Evolutionary conservation across 2,329 filamentous ascomycete species (phyloP).

Genomic region (Alternaria tenuissima): DNA sequence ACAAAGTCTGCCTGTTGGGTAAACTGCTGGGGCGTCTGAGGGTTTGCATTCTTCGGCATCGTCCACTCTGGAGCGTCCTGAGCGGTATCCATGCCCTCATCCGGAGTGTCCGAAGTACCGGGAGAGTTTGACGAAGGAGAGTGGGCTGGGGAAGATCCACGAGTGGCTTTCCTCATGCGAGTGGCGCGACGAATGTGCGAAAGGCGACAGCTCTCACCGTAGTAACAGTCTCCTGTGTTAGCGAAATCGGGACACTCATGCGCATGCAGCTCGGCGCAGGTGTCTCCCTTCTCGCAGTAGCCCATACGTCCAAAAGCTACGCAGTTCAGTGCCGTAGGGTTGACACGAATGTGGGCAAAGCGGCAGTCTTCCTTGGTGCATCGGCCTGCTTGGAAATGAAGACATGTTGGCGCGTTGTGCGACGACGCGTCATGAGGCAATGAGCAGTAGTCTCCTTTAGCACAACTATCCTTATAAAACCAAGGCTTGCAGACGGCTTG

Average conservation of each 20-base stretch:
- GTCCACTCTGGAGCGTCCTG: constrained; percentile 8
- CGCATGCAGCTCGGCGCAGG: constrained; percentile 83
- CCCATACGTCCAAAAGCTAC: constrained; percentile 83
- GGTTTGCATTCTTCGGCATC: neutral
- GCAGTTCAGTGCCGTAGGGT: constrained; percentile 81
- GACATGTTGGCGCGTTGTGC: constrained; percentile 84
- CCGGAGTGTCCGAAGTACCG: constrained; percentile 11
- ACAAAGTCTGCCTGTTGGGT: constrained; percentile 45
- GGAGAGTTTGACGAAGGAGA: constrained; percentile 11
- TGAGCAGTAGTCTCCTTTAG: constrained; percentile 81
- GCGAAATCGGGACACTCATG: constrained; percentile 95
- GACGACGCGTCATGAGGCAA: constrained; percentile 86
- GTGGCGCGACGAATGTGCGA: constrained; percentile 74
- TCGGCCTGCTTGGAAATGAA: constrained; percentile 88
- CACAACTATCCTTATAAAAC: constrained; percentile 80
- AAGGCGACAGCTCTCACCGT: constrained; percentile 79
- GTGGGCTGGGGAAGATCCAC: constrained; percentile 21
- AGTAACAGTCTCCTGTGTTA: constrained; percentile 83
- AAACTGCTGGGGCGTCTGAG: constrained; percentile 29
- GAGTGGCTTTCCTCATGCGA: constrained; percentile 34
- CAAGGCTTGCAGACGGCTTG: constrained; percentile 91
- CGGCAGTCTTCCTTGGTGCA: constrained; percentile 87
- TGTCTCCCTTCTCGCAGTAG: constrained; percentile 83
- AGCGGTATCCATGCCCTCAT: constrained; percentile 18
- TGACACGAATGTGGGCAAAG: constrained; percentile 84